These are phyloP conservation scores for Wickerhamiella lipophila DNA, from an alignment of 805 yeast genomes.

Conservation along the genomic window DNA sequence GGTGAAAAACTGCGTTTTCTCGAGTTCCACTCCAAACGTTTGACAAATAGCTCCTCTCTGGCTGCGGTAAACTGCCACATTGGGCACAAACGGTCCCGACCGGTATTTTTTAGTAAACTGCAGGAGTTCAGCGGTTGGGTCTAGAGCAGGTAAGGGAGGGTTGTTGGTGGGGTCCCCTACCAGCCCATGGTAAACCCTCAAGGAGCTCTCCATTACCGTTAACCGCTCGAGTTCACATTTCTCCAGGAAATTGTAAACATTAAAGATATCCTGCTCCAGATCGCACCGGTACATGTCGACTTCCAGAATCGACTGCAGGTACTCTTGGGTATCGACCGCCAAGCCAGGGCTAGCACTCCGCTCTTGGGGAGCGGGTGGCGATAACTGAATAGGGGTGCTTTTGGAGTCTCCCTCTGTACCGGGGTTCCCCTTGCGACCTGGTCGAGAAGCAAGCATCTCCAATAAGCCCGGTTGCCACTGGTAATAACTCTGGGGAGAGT, in stretches of 20 bases:
- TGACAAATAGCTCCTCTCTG: slow-evolving; percentile 56
- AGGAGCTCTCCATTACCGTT: slow-evolving; percentile 51
- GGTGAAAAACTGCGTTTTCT: slow-evolving; percentile 49
- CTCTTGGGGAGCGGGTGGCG: not conserved
- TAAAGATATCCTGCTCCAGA: slow-evolving; percentile 52
- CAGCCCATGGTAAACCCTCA: slow-evolving; percentile 44
- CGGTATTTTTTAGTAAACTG: slow-evolving; percentile 46
- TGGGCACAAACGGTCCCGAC: slow-evolving; percentile 64
- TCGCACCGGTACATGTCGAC: slow-evolving; percentile 55
- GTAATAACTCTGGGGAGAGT: slow-evolving; percentile 54
- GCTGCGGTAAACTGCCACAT: slow-evolving; percentile 55
- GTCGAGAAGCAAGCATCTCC: not conserved
- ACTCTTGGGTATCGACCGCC: slow-evolving; percentile 37
- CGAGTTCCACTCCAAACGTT: slow-evolving; percentile 68
- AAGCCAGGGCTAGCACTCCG: slow-evolving; percentile 10
- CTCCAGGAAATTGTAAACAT: slow-evolving; percentile 56
- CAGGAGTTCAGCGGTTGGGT: slow-evolving; percentile 49
- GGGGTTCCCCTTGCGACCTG: not conserved
- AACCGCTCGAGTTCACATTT: slow-evolving; percentile 61
- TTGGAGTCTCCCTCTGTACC: too few species aligned
- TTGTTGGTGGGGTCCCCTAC: slow-evolving; percentile 27
- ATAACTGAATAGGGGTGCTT: not conserved
- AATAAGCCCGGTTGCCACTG: slow-evolving; percentile 39
- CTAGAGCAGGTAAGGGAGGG: too few species aligned
- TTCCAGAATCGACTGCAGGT: slow-evolving; percentile 40